These are phyloP conservation scores for Candolleomyces efflorescens DNA, from an alignment of 768 basidiomycete species.

Conservation along the genomic window DNA sequence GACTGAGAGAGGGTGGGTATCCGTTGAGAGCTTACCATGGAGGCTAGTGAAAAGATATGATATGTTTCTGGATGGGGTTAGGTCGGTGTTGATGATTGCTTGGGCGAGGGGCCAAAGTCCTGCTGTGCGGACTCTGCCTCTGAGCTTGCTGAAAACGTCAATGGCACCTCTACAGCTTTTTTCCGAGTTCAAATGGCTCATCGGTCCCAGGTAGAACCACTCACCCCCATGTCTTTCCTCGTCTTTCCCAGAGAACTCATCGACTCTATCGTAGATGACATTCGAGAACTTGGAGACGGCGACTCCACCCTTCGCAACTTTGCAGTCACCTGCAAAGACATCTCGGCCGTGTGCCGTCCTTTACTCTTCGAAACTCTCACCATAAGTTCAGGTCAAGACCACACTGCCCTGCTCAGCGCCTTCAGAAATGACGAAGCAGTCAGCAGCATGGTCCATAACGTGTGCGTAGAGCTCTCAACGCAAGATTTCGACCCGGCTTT, in stretches of 20 bases:
- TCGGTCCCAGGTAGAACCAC: too few species aligned
- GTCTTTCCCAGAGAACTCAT: neutral
- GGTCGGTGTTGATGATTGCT: too few species aligned
- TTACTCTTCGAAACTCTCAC: neutral
- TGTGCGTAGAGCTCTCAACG: neutral
- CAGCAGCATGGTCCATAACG: neutral
- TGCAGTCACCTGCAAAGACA: neutral
- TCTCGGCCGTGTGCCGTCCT: neutral
- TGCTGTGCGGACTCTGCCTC: too few species aligned
- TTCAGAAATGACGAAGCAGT: neutral
- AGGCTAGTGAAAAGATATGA: too few species aligned
- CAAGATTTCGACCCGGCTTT: neutral
- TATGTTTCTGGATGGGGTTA: too few species aligned
- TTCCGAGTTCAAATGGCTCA: too few species aligned
- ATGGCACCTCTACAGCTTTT: too few species aligned
- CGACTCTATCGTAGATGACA: neutral
- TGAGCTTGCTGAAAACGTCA: too few species aligned
- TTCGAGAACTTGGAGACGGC: neutral
- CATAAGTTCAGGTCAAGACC: neutral
- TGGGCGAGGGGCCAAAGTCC: too few species aligned
- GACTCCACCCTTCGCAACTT: neutral
- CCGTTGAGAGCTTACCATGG: constrained; percentile 17
- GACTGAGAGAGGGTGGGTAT: constrained; percentile 1
- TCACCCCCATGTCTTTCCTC: neutral
- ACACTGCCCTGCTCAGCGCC: neutral